Base-by-base conservation (phyloP, 176 grass and related monocot species). In the Ananas comosus region DNA sequence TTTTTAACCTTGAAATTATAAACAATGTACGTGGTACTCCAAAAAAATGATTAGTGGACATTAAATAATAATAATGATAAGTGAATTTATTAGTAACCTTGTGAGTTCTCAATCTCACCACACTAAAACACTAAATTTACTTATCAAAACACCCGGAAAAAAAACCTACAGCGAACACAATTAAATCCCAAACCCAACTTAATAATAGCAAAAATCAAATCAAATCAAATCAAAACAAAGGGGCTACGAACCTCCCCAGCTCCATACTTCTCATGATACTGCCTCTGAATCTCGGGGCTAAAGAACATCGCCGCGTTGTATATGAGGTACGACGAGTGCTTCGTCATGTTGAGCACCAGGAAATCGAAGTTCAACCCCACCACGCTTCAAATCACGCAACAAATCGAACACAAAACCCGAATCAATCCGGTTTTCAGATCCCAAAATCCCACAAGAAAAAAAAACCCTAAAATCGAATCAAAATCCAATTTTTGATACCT, bases 241-340 rank as follows among this genome's bases (percentile, higher is more conserved):
- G 48, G 25, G 72, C n/a, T 28, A 22, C 83, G 25, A 51, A 96
- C 93, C 93, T 96, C 86, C 70, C 83, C 56, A 29, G 74, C 70
- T 73, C 93, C 93, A 57, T 81, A 96, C 61, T 85, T 87, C 3
- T 96, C 93, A 83, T 87, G 89, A 65, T 96, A 96, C 59, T 96
- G 93, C 65, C 64, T 89, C 65, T 92, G 86, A 24, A 96, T 79
- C 76, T 67, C 66, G 0, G 86, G 71, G 75, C 93, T 92, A 66
- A 90, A 96, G 81, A 83, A 96, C 67, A 96, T 68, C 66, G 81
- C 81, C 4, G 79, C 83, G 18, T 96, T 96, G 70, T 90, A 96
- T 76, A 96, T 79, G 53, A 96, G 93, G 74, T 96, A 96, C 52
- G 93, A 92, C 6, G 93, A 92, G 74, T 96, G 93, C 81, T 96